Evolutionary conservation across 1,284 basidiomycete genomes (phyloP).

Genomic region (Apiotrichum domesticum): DNA sequence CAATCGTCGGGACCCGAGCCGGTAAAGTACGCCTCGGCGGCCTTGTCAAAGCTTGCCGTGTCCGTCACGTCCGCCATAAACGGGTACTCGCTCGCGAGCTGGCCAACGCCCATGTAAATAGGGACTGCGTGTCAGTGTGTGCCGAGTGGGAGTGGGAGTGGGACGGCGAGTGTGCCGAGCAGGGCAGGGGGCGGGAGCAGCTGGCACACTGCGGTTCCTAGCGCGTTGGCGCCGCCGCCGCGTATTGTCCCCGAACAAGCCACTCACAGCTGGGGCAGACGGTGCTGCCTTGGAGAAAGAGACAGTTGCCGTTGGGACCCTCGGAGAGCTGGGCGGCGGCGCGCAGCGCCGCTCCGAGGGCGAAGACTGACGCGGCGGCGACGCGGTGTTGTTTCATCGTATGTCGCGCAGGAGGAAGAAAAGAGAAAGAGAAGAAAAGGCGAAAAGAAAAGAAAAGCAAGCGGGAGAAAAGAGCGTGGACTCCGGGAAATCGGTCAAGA

Average conservation of each 20-base stretch:
- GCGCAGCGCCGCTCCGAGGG: background rate
- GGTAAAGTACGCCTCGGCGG: constrained; percentile 36
- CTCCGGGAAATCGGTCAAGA: no score
- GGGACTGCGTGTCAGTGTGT: constrained; percentile 22
- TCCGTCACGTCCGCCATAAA: constrained; percentile 23
- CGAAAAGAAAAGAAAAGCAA: background rate
- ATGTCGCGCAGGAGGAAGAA: background rate
- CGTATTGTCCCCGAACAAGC: no score
- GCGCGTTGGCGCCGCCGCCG: no score
- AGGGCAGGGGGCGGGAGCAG: background rate
- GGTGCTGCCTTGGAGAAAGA: constrained; percentile 6
- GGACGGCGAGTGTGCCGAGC: no score
- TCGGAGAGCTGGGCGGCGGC: background rate
- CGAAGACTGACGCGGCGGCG: no score
- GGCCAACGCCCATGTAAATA: constrained; percentile 42
- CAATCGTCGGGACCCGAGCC: constrained; percentile 34
- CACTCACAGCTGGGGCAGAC: constrained; percentile 9
- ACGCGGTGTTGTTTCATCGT: background rate
- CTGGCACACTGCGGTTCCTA: no score
- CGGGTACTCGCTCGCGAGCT: constrained; percentile 41
- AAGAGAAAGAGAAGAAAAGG: background rate
- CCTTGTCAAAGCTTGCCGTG: constrained; percentile 2
- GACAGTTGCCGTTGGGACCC: background rate
- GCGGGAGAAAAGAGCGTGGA: background rate
- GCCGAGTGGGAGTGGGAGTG: background rate